phyloP scores from a whole-genome alignment of 331 rosid species.

The Telfairia occidentalis region DNA sequence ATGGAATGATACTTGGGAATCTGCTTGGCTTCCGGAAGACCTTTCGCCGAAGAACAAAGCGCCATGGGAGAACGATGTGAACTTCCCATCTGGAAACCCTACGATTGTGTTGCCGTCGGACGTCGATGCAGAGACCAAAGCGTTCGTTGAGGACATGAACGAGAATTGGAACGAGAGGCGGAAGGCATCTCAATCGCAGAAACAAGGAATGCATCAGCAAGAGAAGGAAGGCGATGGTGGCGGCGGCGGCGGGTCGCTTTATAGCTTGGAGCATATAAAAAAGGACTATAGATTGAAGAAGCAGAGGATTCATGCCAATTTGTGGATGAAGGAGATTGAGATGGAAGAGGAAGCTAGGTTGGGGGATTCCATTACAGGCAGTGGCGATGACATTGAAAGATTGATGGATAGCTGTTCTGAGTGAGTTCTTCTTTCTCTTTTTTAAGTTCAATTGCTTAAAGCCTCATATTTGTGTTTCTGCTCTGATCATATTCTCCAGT shows the following conservation, averaged over 20 bases:
- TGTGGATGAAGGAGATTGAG: constrained; percentile 93
- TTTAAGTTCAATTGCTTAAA: not conserved
- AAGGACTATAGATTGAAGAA: constrained; percentile 81
- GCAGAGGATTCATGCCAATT: constrained; percentile 76
- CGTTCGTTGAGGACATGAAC: constrained; percentile 82
- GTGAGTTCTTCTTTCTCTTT: constrained; percentile 26
- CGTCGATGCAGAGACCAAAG: constrained; percentile 62
- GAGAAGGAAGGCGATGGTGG: constrained; percentile 14
- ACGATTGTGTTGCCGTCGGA: constrained; percentile 23
- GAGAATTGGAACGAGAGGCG: constrained; percentile 74
- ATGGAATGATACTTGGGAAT: constrained; percentile 93
- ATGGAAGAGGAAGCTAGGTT: constrained; percentile 76
- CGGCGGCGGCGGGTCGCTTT: constrained; percentile 37
- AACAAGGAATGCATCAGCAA: constrained; percentile 12
- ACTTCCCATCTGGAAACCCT: constrained; percentile 41
- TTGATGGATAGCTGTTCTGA: constrained; percentile 86
- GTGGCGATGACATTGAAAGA: constrained; percentile 66
- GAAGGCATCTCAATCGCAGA: constrained; percentile 32
- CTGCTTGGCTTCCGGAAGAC: constrained; percentile 95
- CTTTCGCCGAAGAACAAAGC: constrained; percentile 40
- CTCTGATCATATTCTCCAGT: not conserved
- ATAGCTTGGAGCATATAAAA: constrained; percentile 67
- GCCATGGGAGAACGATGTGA: constrained; percentile 85
- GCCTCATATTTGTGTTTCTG: not conserved
- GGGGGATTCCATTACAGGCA: constrained; percentile 31